Evolutionary conservation across 108 stramenopile genomes (phyloP).

Genomic region (Skeletonema tropicum): DNA sequence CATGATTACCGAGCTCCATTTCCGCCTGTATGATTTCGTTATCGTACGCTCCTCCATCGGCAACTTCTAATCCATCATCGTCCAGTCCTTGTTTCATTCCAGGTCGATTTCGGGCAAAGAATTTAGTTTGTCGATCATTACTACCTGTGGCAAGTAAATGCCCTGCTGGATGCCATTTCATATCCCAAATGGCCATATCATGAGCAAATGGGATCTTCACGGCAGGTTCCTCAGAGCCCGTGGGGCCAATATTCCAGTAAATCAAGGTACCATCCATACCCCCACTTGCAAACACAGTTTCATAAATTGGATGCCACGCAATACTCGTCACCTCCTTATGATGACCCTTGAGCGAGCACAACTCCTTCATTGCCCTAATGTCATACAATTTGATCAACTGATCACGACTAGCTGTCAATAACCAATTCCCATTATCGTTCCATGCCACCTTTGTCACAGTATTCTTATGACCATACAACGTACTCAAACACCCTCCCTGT

Average conservation of each 20-base stretch:
- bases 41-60: constrained; percentile 36
- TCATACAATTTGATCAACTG: constrained; percentile 95
- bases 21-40: constrained; percentile 77
- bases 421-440: constrained; percentile 97
- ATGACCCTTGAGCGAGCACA: constrained; percentile 87
- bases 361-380: constrained; percentile 92
- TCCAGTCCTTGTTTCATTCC: constrained; percentile 79
- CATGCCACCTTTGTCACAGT: constrained; percentile 93
- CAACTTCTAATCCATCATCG: constrained; percentile 56
- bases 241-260: constrained; percentile 93
- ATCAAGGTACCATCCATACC: constrained; percentile 94
- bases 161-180: constrained; percentile 96
- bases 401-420: constrained; percentile 90
- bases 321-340: constrained; percentile 90
- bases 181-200: constrained; percentile 96
- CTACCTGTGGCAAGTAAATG: constrained; percentile 90
- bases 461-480: constrained; percentile 95
- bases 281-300: constrained; percentile 92
- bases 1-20: constrained; percentile 90
- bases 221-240: constrained; percentile 82
- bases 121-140: constrained; percentile 93
- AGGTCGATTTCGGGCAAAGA: constrained; percentile 92
- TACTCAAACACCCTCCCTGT: constrained; percentile 78
- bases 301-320: constrained; percentile 96
- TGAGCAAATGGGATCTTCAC: constrained; percentile 90